phyloP scores from a whole-genome alignment of 2,329 filamentous ascomycete species.

The Colletotrichum graminicola region DNA sequence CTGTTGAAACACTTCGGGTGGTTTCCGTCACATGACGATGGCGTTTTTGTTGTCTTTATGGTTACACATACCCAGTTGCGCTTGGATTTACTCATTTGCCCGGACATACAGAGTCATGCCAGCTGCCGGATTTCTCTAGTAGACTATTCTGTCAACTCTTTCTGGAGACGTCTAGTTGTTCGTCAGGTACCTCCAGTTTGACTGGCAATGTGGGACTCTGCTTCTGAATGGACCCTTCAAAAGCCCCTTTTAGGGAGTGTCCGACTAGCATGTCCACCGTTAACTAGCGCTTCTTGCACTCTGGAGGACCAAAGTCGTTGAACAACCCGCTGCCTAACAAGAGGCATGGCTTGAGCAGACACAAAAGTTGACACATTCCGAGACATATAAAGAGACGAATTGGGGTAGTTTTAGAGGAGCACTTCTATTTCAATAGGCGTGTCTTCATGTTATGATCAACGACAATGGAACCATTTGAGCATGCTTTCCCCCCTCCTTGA shows the following conservation, averaged over 20 bases:
- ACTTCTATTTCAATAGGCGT: constrained; percentile 4
- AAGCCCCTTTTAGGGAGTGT: background rate
- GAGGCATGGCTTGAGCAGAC: background rate
- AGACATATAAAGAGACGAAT: background rate
- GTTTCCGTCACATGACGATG: background rate
- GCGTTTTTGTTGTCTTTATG: constrained; percentile 13
- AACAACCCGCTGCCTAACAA: background rate
- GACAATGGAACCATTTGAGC: background rate
- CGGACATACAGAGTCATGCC: background rate
- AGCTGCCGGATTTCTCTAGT: background rate
- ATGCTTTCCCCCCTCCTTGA: background rate
- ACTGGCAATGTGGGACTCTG: background rate
- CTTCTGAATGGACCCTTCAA: background rate
- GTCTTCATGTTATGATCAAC: background rate
- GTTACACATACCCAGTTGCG: constrained; percentile 13
- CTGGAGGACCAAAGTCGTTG: background rate
- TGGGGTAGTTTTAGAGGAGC: background rate
- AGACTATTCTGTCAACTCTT: background rate
- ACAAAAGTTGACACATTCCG: constrained; percentile 1
- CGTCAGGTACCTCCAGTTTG: background rate
- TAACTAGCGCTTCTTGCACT: background rate
- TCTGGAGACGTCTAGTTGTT: background rate
- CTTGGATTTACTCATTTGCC: constrained; percentile 1
- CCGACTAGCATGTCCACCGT: background rate
- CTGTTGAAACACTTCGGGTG: background rate